Evolutionary conservation across 768 basidiomycete genomes (phyloP).

Genomic region (Nevesoporus exiguus): DNA sequence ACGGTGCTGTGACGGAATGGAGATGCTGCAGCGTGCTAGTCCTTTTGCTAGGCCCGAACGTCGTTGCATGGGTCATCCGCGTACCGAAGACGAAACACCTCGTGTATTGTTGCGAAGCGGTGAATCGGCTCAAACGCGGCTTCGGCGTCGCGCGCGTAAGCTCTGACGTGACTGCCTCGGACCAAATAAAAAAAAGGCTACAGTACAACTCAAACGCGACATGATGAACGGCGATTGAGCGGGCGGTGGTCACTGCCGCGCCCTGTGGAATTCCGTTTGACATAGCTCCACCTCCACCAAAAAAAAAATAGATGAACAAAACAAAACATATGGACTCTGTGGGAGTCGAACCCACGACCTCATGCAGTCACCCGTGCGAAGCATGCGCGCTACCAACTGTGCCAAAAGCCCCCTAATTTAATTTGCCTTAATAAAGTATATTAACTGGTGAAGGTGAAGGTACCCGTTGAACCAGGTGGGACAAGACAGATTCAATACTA

Average conservation of each 20-base stretch:
- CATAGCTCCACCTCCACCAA: background rate
- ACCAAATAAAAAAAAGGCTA: background rate
- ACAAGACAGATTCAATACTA: background rate
- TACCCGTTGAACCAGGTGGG: no score
- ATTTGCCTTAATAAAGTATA: no score
- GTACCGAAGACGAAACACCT: background rate
- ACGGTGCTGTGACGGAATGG: conserved; percentile 38
- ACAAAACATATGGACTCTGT: conserved; percentile 26
- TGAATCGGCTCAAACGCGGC: conserved; percentile 2
- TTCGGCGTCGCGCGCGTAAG: background rate
- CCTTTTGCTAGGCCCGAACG: conserved; percentile 45
- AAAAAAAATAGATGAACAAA: background rate
- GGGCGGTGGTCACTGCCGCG: background rate
- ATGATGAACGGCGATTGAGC: background rate
- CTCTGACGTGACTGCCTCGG: background rate
- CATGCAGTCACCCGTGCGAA: conserved; percentile 48
- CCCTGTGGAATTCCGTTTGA: background rate
- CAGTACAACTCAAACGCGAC: background rate
- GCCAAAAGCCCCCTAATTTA: conserved; percentile 25
- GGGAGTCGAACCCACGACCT: conserved; percentile 57
- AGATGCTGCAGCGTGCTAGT: conserved; percentile 51
- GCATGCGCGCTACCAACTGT: conserved; percentile 56
- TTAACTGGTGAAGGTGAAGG: no score
- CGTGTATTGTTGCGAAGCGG: conserved; percentile 2
- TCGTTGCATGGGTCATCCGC: conserved; percentile 54